These are phyloP conservation scores for Pseudoscleropodium purum DNA, from an alignment of 225 moss, liverwort and hornwort genomes.

Conservation along the genomic window DNA sequence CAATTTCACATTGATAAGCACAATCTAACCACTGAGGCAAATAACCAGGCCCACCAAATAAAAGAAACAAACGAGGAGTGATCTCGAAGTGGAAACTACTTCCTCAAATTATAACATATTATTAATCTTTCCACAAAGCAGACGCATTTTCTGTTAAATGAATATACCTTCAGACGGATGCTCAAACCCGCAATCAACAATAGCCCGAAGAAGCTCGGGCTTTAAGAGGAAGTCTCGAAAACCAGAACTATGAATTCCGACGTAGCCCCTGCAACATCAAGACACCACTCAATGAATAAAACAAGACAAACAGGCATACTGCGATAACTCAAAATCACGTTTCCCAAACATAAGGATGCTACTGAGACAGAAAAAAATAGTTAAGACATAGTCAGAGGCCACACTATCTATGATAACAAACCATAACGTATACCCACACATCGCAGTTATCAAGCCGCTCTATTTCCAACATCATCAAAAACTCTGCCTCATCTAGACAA, in stretches of 20 bases:
- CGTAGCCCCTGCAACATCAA: constrained; percentile 62
- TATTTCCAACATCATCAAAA: neutral
- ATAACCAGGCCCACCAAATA: neutral
- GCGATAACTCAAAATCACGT: neutral
- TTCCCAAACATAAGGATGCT: too few species aligned
- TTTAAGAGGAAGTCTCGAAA: constrained; percentile 88
- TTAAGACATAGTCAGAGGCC: neutral
- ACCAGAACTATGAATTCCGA: constrained; percentile 93
- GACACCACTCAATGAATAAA: neutral
- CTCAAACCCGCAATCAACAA: constrained; percentile 97
- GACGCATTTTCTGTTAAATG: neutral
- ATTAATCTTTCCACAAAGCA: too few species aligned
- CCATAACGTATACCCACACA: neutral
- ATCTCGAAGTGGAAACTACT: neutral
- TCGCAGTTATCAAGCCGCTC: neutral
- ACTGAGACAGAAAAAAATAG: neutral
- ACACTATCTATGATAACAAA: too few species aligned
- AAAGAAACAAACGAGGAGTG: too few species aligned
- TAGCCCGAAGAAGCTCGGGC: constrained; percentile 91
- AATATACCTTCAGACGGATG: constrained; percentile 91
- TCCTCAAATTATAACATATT: too few species aligned
- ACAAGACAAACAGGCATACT: too few species aligned
- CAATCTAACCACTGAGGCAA: neutral
- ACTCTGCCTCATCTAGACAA: neutral
- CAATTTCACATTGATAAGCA: neutral